Base-by-base conservation (phyloP, 148 eudicot species). In the Beta vulgaris region DNA sequence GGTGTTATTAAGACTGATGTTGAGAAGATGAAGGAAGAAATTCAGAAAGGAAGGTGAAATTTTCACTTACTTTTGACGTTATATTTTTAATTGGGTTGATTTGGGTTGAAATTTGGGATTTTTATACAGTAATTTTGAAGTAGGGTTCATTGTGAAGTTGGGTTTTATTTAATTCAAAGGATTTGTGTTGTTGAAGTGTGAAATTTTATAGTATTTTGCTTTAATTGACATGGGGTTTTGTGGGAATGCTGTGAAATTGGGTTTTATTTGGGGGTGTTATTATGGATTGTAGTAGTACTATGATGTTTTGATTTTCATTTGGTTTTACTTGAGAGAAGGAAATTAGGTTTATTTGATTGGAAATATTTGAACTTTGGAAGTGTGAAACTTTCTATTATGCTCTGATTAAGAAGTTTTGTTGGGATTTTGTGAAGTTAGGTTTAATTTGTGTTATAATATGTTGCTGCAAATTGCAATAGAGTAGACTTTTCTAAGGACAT, bases 1-100 rank as follows among this genome's bases (percentile, higher is more conserved):
- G 71, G 83, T 10, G 85, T 66, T 32, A 70, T 92, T 36, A 86
- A 82, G 68, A 83, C 81, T 35, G 91, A 91, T 54, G 80, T 89
- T 71, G 88, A 89, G 39, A 40, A 71, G 23, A 72, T 86, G 84
- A 85, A 68, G 19, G 84, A 80, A 14, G 92, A 92, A 32, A 79
- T 94, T 8, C 78, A 80, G 19, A 84, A 82, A 82, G 98, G 97
- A 84, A 95, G 96, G 98, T 93, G n/a, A n/a, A n/a, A n/a, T n/a
- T n/a, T n/a, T n/a, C n/a, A n/a, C n/a, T n/a, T n/a, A n/a, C n/a
- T n/a, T n/a, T n/a, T n/a, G n/a, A n/a, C n/a, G n/a, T n/a, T n/a
- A n/a, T n/a, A n/a, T n/a, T n/a, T n/a, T n/a, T n/a, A n/a, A n/a
- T n/a, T n/a, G n/a, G n/a, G n/a, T n/a, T n/a, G n/a, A n/a, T 12